Base-by-base conservation (phyloP, 2,329 filamentous ascomycete species). In the Tympanopsis confertula region DNA sequence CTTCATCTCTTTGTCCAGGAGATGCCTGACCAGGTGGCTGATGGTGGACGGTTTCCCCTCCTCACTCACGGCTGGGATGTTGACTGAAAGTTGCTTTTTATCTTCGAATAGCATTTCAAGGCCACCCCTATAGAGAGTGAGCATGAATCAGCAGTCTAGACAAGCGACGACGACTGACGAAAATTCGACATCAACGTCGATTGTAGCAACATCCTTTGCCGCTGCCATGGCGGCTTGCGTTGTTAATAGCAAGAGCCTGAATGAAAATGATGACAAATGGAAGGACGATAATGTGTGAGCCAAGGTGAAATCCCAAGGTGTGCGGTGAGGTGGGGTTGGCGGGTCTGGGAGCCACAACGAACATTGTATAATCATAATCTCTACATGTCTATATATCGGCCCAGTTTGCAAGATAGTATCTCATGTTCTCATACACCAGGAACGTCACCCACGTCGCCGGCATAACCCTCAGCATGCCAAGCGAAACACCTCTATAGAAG, bases 401-500 rank as follows among this genome's bases (percentile, higher is more conserved):
- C n/a, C n/a, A n/a, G n/a, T n/a, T n/a, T n/a, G n/a, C 66, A 24
- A 93, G 55, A 54, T 85, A 80, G 46, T 73, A 77, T 61, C 82
- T 87, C 42, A 83, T 80, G 57, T 96, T 96, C 65, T 98, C 91
- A 60, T 96, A 96, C 18, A 96, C 88, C 49, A 98, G 60, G 54
- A 98, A 96, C 2, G 89, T 96, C 38, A 95, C 86, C 74, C 91
- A 94, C 3, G 91, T 96, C 22, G 87, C 88, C 3, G 91, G 91
- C 58, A 98, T 68, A 19, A 96, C 89, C 43, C 91, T 74, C 38
- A 94, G 66, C n/a, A 94, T 71, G 46, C 89, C 94, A 1, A 89
- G 88, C 30, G 86, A 77, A 40, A 96, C 65, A 2, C 91, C 91
- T 45, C 88, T 86, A 59, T 96, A 98, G 59, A 95, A 96, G 0